Evolutionary conservation across 371 early-diverging fungal genomes (phyloP).

Genomic region (Mortierella polycephala): DNA sequence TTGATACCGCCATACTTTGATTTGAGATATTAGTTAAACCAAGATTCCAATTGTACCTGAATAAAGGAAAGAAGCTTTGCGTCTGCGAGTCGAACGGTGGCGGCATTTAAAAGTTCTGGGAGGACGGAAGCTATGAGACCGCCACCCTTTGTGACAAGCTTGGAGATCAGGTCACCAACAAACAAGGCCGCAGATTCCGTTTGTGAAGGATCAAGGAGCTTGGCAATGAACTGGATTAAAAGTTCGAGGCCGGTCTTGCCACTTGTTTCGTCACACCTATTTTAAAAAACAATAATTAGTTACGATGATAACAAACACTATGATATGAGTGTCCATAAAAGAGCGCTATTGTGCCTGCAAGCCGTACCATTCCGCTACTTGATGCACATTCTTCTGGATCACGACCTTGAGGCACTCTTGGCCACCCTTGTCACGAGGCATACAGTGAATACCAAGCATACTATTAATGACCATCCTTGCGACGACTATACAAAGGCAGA

Average conservation of each 20-base stretch:
- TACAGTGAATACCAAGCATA: background rate
- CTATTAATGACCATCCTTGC: too few species aligned
- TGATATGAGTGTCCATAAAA: background rate
- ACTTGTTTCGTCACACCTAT: constrained; percentile 63
- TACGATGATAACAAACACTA: background rate
- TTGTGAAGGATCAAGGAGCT: constrained; percentile 75
- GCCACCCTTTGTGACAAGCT: constrained; percentile 84
- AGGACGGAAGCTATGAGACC: constrained; percentile 75
- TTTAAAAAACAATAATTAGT: background rate
- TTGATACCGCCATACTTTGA: background rate
- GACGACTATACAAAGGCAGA: too few species aligned
- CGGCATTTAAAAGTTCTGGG: constrained; percentile 81
- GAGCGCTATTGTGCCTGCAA: background rate
- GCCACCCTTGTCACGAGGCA: constrained; percentile 53
- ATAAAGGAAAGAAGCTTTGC: constrained; percentile 82
- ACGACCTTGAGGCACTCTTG: constrained; percentile 61
- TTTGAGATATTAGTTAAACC: too few species aligned
- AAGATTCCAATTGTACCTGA: constrained; percentile 58
- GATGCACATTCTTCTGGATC: constrained; percentile 65
- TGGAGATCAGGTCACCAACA: constrained; percentile 89
- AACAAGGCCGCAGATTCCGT: constrained; percentile 86
- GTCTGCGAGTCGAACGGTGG: constrained; percentile 72
- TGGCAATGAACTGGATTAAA: constrained; percentile 82
- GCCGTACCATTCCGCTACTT: constrained; percentile 67
- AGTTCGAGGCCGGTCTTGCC: constrained; percentile 83